Evolutionary conservation across 2,329 filamentous ascomycete genomes (phyloP).

Genomic region (Arachnomyces sp.): DNA sequence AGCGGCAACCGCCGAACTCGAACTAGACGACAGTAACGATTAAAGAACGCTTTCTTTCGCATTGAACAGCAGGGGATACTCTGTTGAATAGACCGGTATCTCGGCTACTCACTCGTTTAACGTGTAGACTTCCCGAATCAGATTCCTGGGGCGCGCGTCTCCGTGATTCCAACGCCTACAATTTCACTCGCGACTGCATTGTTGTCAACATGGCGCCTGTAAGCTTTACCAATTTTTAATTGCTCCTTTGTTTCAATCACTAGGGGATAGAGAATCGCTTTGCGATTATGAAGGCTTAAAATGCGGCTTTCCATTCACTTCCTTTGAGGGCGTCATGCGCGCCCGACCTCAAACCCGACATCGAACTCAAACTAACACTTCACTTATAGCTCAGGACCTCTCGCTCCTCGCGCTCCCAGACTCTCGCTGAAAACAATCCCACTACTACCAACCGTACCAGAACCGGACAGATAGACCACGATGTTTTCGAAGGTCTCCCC

Average conservation of each 20-base stretch:
- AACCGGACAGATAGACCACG: constrained; percentile 52
- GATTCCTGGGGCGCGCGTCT: not conserved
- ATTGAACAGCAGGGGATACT: too few species aligned
- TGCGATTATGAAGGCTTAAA: too few species aligned
- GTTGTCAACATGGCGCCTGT: not conserved
- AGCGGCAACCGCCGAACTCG: too few species aligned
- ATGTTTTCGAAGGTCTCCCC: constrained; percentile 67
- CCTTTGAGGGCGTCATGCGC: too few species aligned
- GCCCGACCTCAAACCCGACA: not conserved
- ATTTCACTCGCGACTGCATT: not conserved
- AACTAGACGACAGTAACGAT: too few species aligned
- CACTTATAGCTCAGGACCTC: constrained; percentile 46
- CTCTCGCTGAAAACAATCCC: constrained; percentile 42
- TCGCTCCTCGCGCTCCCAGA: constrained; percentile 45
- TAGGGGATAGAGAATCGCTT: too few species aligned
- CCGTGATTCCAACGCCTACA: not conserved
- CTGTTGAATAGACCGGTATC: too few species aligned
- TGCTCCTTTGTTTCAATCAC: not conserved
- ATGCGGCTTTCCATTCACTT: too few species aligned
- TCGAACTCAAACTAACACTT: not conserved
- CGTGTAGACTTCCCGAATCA: not conserved
- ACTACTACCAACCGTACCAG: constrained; percentile 28
- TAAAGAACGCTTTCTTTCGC: too few species aligned
- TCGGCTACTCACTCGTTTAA: too few species aligned
- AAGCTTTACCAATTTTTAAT: not conserved